Evolutionary conservation across 2,329 filamentous ascomycete species (phyloP), one percentile per base, ranked within the genome.

Genomic region (Talaromyces sp.): DNA sequence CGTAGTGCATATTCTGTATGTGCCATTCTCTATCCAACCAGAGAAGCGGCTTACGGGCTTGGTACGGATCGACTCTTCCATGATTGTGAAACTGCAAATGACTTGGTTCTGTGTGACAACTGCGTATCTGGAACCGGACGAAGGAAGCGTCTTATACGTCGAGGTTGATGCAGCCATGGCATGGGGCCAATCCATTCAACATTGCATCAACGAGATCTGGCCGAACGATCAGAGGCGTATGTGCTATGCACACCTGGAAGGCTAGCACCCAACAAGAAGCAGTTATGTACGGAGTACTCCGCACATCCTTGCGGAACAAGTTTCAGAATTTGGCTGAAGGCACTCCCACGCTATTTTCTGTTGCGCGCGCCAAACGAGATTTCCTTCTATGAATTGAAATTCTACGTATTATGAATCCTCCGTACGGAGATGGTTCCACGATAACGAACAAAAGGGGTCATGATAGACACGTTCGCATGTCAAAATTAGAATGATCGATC

Each of bases 231-330:
- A 25, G 39, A 55, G 40, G 22, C 19, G 40, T 52, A 39, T 52
- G 54, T 48, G 54, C 35, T 52, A 56, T 56, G 41, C 22, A 28
- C 53, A 19, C 45, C 45, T 40, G 43, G 43, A 33, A 25, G 21
- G 35, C 35, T 52, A 52, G 36, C 36, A 52, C 19, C 25, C 48
- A 31, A 31, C 43, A 19, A n/a, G 39, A 41, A 28, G 25, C 25
- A 28, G 15, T 22, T 40, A 15, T 50, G 54, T 33, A 37, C n/a
- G n/a, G n/a, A n/a, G n/a, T n/a, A n/a, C n/a, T n/a, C n/a, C n/a
- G n/a, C n/a, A n/a, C 53, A 56, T 56, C 54, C 41, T 40, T 50
- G 21, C 54, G 43, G 41, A 37, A 56, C 45, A 36, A 21, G 43
- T 39, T 28, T 40, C 41, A 17, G 25, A 31, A 15, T 17, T 10